Percentiles rank a stretch among this genome's conserved stretches.
Conservation (phyloP, 2,329 filamentous ascomycete genomes). For the Aspergillus versicolor region DNA sequence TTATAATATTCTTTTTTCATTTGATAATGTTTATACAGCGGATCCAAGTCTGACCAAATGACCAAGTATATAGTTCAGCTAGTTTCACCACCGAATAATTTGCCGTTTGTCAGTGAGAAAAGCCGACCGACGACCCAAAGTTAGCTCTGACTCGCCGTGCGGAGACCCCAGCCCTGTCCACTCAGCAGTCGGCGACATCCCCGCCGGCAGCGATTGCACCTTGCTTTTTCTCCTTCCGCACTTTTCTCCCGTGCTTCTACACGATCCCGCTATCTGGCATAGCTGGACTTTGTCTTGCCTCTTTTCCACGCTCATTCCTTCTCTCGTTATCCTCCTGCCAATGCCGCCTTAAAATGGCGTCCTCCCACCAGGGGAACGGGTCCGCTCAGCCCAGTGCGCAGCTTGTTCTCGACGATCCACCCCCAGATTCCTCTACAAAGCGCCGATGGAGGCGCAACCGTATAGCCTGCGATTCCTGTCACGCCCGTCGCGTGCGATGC, state of each 20-base stretch:
- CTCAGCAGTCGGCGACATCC: not conserved
- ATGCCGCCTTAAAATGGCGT: constrained; percentile 34
- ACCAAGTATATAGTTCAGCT: too few relatives aligned
- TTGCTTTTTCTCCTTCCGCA: constrained; percentile 1
- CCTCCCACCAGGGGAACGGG: constrained; percentile 31
- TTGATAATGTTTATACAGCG: too few relatives aligned
- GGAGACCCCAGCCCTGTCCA: too few relatives aligned
- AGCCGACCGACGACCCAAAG: too few relatives aligned
- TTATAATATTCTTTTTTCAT: too few relatives aligned
- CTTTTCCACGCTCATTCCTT: not conserved
- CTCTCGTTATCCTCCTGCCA: constrained; percentile 1
- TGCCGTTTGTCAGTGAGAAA: too few relatives aligned
- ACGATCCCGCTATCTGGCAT: too few relatives aligned
- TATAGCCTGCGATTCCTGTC: constrained; percentile 86
- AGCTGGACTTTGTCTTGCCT: too few relatives aligned
- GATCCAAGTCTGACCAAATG: too few relatives aligned
- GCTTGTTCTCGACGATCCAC: constrained; percentile 16
- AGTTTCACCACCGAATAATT: too few relatives aligned
- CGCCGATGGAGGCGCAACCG: constrained; percentile 39
- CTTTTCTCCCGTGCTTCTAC: not conserved
- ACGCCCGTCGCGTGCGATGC: constrained; percentile 88
- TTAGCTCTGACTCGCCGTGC: too few relatives aligned
- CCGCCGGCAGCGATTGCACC: not conserved
- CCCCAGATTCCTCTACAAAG: constrained; percentile 24
- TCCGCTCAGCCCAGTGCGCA: constrained; percentile 18